Evolutionary conservation across 169 alveolate species (phyloP).

Genomic region (Prorocentrum cordatum): DNA sequence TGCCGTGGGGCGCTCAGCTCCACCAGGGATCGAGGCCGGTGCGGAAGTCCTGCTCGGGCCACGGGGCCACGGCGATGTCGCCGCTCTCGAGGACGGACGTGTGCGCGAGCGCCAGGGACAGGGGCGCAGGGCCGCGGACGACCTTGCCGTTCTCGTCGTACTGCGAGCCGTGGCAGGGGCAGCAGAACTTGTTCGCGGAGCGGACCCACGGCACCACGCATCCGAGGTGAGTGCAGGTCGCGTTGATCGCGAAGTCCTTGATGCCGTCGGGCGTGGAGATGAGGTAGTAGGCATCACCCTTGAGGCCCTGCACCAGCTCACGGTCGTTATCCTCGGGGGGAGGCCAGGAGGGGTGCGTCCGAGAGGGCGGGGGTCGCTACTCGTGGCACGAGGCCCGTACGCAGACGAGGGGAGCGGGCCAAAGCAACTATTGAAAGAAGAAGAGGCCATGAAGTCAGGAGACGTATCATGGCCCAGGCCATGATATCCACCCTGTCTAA

Average conservation of each 20-base stretch:
- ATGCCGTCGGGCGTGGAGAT: conserved; percentile 24
- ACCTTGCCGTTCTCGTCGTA: conserved; percentile 69
- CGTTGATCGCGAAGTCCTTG: conserved; percentile 62
- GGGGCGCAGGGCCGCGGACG: conserved; percentile 70
- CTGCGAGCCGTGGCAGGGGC: conserved; percentile 71
- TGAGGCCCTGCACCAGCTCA: conserved; percentile 69
- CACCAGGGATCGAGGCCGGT: background rate
- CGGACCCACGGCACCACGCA: conserved; percentile 68
- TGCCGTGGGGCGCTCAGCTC: background rate
- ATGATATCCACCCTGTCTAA: too few species aligned
- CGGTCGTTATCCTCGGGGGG: conserved; percentile 65
- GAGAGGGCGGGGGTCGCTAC: too few species aligned
- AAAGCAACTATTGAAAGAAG: too few species aligned
- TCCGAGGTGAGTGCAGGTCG: conserved; percentile 70
- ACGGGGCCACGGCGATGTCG: conserved; percentile 52
- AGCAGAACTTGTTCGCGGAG: conserved; percentile 58
- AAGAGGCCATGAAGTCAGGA: too few species aligned
- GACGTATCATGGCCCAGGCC: too few species aligned
- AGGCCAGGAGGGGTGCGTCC: too few species aligned
- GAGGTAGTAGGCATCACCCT: conserved; percentile 67
- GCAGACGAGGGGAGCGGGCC: too few species aligned
- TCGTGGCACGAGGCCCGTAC: too few species aligned
- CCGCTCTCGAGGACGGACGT: conserved; percentile 7
- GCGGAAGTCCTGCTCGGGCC: conserved; percentile 71
- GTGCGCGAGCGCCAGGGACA: conserved; percentile 65